A percentile compares a stretch with the other conserved stretches of the same genome.
phyloP scores from a whole-genome alignment of 345 rosid genomes.

The Camelina neglecta region DNA sequence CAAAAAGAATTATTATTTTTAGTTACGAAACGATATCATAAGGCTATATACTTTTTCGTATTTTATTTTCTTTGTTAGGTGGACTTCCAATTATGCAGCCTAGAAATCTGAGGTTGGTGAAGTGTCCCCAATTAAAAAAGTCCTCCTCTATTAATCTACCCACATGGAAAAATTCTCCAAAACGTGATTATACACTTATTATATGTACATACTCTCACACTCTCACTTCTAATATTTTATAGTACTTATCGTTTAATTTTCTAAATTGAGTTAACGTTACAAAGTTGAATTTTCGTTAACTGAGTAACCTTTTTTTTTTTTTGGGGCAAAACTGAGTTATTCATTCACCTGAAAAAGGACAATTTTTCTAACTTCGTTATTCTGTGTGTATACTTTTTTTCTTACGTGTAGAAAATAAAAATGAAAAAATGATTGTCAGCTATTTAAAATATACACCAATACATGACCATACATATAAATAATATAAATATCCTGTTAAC shows the following conservation, averaged over 20 bases:
- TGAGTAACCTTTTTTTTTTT: too few species aligned
- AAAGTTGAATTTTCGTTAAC: background rate
- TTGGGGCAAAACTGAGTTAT: background rate
- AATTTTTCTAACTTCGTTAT: background rate
- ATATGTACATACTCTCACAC: background rate
- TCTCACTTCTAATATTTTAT: constrained; percentile 13
- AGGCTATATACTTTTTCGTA: constrained; percentile 5
- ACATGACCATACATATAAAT: too few species aligned
- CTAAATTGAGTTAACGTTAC: constrained; percentile 5
- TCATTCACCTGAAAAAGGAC: background rate
- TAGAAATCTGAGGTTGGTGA: constrained; percentile 39
- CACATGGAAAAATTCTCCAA: constrained; percentile 25
- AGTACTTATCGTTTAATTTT: too few species aligned
- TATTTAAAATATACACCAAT: too few species aligned
- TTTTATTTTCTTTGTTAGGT: constrained; percentile 11
- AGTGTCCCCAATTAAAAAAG: constrained; percentile 12
- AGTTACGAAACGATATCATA: background rate
- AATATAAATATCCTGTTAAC: too few species aligned
- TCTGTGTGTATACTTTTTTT: background rate
- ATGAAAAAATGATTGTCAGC: too few species aligned
- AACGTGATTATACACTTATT: constrained; percentile 4
- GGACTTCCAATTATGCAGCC: constrained; percentile 15
- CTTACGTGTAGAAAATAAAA: background rate
- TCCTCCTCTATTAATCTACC: constrained; percentile 13
- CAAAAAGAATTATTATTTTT: background rate